Percentiles rank a stretch among this genome's conserved stretches.
phyloP scores from a whole-genome alignment of 2,329 filamentous ascomycete genomes.

The Pseudogymnoascus sp. region DNA sequence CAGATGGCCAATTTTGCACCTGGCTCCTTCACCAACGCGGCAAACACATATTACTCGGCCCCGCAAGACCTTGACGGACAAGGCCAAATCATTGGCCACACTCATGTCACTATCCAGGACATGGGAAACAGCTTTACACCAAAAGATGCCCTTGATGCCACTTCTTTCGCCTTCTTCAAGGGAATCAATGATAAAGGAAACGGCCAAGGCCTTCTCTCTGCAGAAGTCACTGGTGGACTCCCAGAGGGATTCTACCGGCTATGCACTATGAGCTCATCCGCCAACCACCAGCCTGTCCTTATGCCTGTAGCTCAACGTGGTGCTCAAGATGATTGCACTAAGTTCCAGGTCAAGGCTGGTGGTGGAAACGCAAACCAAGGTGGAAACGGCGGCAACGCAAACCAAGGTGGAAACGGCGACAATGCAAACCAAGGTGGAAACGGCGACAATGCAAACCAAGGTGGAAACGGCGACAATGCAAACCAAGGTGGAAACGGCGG shows the following conservation, averaged over 20 bases:
- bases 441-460: too few relatives aligned
- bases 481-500: background rate
- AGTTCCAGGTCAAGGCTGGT: constrained; percentile 29
- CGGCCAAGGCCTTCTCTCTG: constrained; percentile 30
- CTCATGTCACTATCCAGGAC: constrained; percentile 32
- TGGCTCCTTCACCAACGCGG: constrained; percentile 33
- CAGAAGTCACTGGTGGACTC: constrained; percentile 31
- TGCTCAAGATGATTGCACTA: constrained; percentile 38
- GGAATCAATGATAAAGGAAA: constrained; percentile 35
- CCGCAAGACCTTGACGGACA: constrained; percentile 26
- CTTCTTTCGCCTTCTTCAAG: constrained; percentile 33
- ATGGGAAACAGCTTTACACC: constrained; percentile 28
- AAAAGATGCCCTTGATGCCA: constrained; percentile 23
- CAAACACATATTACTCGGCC: constrained; percentile 31
- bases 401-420: background rate
- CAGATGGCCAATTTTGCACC: constrained; percentile 28
- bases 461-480: background rate
- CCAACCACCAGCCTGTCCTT: constrained; percentile 36
- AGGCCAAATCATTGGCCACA: constrained; percentile 31
- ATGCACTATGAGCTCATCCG: constrained; percentile 34
- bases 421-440: too few relatives aligned
- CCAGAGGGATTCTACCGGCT: constrained; percentile 35
- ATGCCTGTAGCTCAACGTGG: constrained; percentile 39
- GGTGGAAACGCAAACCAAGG: constrained; percentile 11
- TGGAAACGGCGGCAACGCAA: background rate